Evolutionary conservation across 805 yeast genomes (phyloP).

Genomic region (Kodamaea sagamina): DNA sequence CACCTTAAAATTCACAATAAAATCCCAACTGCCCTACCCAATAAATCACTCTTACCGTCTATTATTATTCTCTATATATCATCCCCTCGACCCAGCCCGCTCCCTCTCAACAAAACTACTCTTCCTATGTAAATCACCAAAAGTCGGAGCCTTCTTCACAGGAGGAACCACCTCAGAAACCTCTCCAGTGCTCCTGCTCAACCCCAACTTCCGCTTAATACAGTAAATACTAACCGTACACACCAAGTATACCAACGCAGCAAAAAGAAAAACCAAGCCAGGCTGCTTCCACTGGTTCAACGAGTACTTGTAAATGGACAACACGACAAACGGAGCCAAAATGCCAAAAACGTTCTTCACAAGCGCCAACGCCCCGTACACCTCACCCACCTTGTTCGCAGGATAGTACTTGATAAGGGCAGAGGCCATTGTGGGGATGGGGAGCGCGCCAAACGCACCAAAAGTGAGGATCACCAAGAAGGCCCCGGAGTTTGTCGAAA

Average conservation of each 20-base stretch:
- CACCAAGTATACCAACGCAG: constrained; percentile 16
- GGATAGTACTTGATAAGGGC: constrained; percentile 62
- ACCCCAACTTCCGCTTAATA: constrained; percentile 22
- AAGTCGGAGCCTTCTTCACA: constrained; percentile 8
- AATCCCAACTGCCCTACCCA: too few relatives aligned
- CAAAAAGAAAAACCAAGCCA: constrained; percentile 28
- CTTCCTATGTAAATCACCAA: constrained; percentile 20
- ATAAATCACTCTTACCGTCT: too few relatives aligned
- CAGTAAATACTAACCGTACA: constrained; percentile 15
- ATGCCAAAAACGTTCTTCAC: constrained; percentile 52
- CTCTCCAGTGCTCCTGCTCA: constrained; percentile 13
- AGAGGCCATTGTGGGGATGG: constrained; percentile 60
- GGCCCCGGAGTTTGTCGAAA: constrained; percentile 28
- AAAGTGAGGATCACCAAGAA: constrained; percentile 38
- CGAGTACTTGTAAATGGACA: constrained; percentile 47
- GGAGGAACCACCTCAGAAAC: constrained; percentile 12
- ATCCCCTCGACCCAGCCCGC: too few relatives aligned
- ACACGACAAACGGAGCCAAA: constrained; percentile 49
- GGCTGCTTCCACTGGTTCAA: constrained; percentile 31
- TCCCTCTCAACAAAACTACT: constrained; percentile 20
- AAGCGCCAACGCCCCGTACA: constrained; percentile 69
- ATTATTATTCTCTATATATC: too few relatives aligned
- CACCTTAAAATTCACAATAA: too few relatives aligned
- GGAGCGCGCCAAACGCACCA: constrained; percentile 50
- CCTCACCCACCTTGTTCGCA: constrained; percentile 63